Evolutionary conservation across 371 early-diverging fungal species (phyloP).

Genomic region (Rhizomucor pusillus): DNA sequence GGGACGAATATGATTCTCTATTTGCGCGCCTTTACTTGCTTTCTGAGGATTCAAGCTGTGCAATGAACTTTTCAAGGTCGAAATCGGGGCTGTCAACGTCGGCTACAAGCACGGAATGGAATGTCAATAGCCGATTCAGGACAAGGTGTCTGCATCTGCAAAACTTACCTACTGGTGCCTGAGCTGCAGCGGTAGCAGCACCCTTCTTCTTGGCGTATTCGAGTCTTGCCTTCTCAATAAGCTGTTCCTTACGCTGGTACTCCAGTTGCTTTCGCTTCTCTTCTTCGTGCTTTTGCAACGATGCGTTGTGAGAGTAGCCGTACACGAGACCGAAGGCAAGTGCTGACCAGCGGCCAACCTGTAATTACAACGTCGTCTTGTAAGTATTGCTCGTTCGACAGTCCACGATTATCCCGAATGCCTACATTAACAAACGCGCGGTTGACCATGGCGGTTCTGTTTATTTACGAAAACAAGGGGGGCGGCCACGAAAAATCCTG

Average conservation of each 20-base stretch:
- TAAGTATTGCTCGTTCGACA: not conserved
- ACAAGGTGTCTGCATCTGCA: not conserved
- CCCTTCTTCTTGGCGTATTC: constrained; percentile 62
- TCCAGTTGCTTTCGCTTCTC: constrained; percentile 55
- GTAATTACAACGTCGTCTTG: constrained; percentile 1
- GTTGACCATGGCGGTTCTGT: constrained; percentile 28
- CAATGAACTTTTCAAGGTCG: constrained; percentile 61
- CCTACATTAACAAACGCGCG: constrained; percentile 43
- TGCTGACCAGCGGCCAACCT: constrained; percentile 81
- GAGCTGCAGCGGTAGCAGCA: constrained; percentile 19
- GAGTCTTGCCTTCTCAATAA: constrained; percentile 71
- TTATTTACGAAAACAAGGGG: not conserved
- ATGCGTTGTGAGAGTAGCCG: constrained; percentile 66
- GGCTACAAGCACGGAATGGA: constrained; percentile 17
- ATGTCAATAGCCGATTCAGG: not conserved
- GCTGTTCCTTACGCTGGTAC: constrained; percentile 63
- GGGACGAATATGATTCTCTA: not conserved
- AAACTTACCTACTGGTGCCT: constrained; percentile 15
- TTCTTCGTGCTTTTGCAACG: constrained; percentile 60
- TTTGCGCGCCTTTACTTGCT: constrained; percentile 15
- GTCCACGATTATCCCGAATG: not conserved
- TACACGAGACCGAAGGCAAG: constrained; percentile 71
- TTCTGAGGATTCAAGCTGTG: constrained; percentile 38
- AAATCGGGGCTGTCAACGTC: constrained; percentile 66
- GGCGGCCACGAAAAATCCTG: no score